Evolutionary conservation across 352 stramenopile genomes (phyloP), one percentile per base, ranked within the genome.

Genomic region (Albugo laibachii): DNA sequence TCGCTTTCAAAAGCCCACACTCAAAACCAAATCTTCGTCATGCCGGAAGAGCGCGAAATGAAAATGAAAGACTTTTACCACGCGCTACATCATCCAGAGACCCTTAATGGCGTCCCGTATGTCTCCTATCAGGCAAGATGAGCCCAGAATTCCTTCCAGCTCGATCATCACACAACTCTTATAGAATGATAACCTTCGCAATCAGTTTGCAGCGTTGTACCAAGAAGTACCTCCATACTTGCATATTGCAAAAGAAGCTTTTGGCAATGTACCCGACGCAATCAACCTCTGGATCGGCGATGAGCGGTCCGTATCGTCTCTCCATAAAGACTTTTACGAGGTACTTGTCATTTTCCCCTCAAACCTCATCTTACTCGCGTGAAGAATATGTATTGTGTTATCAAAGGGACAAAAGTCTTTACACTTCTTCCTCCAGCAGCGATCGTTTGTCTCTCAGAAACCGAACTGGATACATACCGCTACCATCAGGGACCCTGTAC

Each of bases 211-310:
- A 12, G 57, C 31, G 11, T 55, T 91, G 11, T 78, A 76, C 36
- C 49, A 65, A 4, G 66, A 88, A 11, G 68, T 88, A 13, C 74
- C 75, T 12, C 45, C 69, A n/a, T 74, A 53, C 27, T 54, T 88
- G 15, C 49, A 57, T 12, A 54, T 88, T 14, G 70, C 65, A 0
- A 56, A 74, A 6, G 65, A 84, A 45, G 64, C 69, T 12, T 88
- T 92, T 35, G 78, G 73, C 5, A 87, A 87, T 41, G 61, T 79
- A 14, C 74, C 78, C 0, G 78, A 91, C 54, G 78, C 78, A 1
- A 73, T 98, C 11, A 99, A 99, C 72, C 74, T 98, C 48, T 99
- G 94, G 95, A 97, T 98, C 53, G 95, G 94, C 6, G 92, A 98
- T 57, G 85, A 97, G 49, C 63, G 74, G 50, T 82, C 91, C 0